A percentile compares a stretch with the other conserved stretches of the same genome.
Evolutionary conservation across 1,139 yeast species (phyloP).

Genomic region (Debaryomyces fabryi): DNA sequence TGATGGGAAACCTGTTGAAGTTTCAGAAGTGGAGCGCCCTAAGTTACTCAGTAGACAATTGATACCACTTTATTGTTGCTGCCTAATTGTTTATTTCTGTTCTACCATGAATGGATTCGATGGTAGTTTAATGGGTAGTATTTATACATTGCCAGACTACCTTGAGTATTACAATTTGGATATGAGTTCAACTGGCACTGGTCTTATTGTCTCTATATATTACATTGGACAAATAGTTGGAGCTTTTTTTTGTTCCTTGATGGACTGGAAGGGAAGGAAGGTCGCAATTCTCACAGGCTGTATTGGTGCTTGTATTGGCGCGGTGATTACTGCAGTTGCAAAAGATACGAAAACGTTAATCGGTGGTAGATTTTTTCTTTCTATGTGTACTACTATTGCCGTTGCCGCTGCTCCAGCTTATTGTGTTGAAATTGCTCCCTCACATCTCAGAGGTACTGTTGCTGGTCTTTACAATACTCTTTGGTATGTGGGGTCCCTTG

Average conservation of each 20-base stretch:
- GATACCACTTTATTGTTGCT: conserved; percentile 13
- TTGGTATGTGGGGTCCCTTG: conserved; percentile 28
- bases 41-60: conserved; percentile 9
- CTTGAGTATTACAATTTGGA: conserved; percentile 17
- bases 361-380: conserved; percentile 27
- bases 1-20: not conserved
- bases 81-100: conserved; percentile 17
- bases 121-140: conserved; percentile 23
- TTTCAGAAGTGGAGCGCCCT: conserved; percentile 9
- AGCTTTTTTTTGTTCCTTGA: conserved; percentile 21
- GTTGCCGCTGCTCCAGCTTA: conserved; percentile 24
- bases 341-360: conserved; percentile 20
- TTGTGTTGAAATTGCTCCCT: conserved; percentile 29
- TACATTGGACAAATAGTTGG: conserved; percentile 23
- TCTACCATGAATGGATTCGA: conserved; percentile 24
- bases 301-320: conserved; percentile 24
- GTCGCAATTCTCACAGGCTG: conserved; percentile 21
- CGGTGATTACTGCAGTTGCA: conserved; percentile 27
- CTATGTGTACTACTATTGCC: conserved; percentile 15
- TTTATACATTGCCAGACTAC: conserved; percentile 21
- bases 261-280: conserved; percentile 24
- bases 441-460: conserved; percentile 26
- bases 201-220: conserved; percentile 23
- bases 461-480: conserved; percentile 25
- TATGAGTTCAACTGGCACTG: conserved; percentile 20